Percentiles rank a stretch among this genome's conserved stretches.
Evolutionary conservation across 495 filamentous ascomycete genomes (phyloP).

Genomic region (Aspergillus baeticus): DNA sequence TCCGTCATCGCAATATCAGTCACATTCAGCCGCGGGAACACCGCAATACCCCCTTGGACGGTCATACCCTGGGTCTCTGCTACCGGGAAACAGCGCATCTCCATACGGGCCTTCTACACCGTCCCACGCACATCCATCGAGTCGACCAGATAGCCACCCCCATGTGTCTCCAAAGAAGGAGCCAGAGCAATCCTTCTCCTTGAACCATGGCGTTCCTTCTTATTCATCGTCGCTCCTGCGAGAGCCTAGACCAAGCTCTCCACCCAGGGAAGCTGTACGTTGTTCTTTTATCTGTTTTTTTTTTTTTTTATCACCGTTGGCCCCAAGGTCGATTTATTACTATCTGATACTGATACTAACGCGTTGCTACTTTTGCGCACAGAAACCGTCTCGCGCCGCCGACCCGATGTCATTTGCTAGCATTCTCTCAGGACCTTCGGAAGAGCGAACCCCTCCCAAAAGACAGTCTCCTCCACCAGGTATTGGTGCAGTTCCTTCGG

Average conservation of each 20-base stretch:
- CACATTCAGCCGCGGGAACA: constrained; percentile 32
- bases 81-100: constrained; percentile 38
- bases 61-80: constrained; percentile 43
- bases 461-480: constrained; percentile 36
- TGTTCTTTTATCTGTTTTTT: not conserved
- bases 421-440: constrained; percentile 71
- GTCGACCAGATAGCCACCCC: constrained; percentile 40
- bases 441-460: constrained; percentile 50
- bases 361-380: constrained; percentile 5
- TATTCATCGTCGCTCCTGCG: constrained; percentile 32
- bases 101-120: constrained; percentile 38
- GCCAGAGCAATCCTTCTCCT: constrained; percentile 37
- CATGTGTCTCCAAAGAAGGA: constrained; percentile 44
- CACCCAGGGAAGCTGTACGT: constrained; percentile 43
- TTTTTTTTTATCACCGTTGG: not conserved
- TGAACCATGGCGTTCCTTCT: constrained; percentile 29
- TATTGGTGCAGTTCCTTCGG: constrained; percentile 8
- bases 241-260: constrained; percentile 32
- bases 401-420: constrained; percentile 92
- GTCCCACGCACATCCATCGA: constrained; percentile 48
- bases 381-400: constrained; percentile 66
- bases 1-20: constrained; percentile 45
- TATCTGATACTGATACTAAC: not conserved
- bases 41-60: constrained; percentile 38
- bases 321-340: too few species aligned